Evolutionary conservation across 2,329 filamentous ascomycete species (phyloP), one percentile per base, ranked within the genome.

Genomic region (Dactylonectria estremocensis): DNA sequence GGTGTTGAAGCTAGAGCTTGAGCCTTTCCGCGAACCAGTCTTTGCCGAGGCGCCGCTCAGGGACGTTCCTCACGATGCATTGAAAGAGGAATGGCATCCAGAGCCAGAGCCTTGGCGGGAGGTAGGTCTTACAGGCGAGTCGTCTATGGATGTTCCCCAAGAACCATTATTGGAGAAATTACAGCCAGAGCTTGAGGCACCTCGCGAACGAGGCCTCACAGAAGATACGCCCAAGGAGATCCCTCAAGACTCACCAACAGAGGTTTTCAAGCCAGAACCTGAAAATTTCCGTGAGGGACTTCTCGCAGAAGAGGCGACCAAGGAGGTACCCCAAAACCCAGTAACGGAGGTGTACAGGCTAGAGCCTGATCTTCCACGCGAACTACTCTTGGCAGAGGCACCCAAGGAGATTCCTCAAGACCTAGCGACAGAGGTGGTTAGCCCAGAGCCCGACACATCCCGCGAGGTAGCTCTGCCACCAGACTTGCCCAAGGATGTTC

Each of bases 81-180:
- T 18, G 6, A 45, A 3, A 9, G 43, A 52, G 37, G 10, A 28
- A 28, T 28, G 24, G 9, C 20, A 50, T 13, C 5, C 22, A 50
- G 49, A 69, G 10, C 52, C 28, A 8, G 35, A 61, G 20, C 22
- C 45, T 45, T 61, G 61, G 57, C 57, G 57, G 28, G 63, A 46
- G 6, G 35, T 56, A 5, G 56, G 14, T 18, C 18, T 49, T 16
- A 11, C 45, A 11, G 49, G 52, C 13, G 48, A 55, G 7, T 24
- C 20, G 37, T 50, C 43, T 4, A 62, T 65, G 18, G 52, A 33
- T 13, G 28, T 6, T 7, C n/a, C 14, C 6, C n/a, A 20, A 22
- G 18, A 46, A 9, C 5, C 8, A 46, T 13, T 46, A 10, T 13
- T 16, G 6, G 18, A 35, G 14, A 7, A 28, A 28, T 28, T 28